Evolutionary conservation across 2,329 filamentous ascomycete genomes (phyloP).

Genomic region (Penicillium decumbens): DNA sequence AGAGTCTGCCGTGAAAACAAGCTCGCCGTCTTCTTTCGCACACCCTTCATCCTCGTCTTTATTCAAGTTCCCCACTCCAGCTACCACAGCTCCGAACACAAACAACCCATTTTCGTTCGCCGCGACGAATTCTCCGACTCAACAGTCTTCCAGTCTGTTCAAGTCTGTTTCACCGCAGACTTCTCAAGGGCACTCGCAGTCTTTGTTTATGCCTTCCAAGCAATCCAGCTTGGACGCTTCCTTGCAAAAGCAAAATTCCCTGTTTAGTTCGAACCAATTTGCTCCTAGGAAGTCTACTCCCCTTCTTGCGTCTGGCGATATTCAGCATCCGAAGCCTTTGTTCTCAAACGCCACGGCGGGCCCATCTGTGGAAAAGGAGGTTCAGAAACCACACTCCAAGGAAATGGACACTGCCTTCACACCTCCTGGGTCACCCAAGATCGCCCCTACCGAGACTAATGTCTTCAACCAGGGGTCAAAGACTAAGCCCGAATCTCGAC

Average conservation of each 20-base stretch:
- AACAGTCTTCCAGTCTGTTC: background rate
- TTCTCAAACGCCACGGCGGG: slow-evolving; percentile 1
- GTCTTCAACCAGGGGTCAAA: background rate
- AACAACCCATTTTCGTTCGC: background rate
- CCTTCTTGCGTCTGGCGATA: background rate
- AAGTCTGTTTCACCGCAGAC: background rate
- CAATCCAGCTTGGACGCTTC: background rate
- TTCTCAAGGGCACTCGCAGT: background rate
- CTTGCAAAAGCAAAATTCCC: background rate
- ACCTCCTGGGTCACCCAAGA: background rate
- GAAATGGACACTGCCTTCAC: background rate
- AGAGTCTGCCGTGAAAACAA: background rate
- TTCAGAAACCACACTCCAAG: background rate
- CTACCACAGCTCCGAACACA: background rate
- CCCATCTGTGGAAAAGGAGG: background rate
- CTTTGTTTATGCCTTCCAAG: background rate
- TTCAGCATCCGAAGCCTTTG: slow-evolving; percentile 4
- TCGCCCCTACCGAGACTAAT: background rate
- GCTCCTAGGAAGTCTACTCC: background rate
- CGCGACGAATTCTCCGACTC: background rate
- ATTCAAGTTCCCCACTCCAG: background rate
- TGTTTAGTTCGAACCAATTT: background rate
- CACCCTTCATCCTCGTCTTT: background rate
- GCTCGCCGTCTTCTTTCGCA: background rate
- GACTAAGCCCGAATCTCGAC: background rate